Conservation (phyloP, 352 stramenopile species). For the Hyaloperonospora arabidopsidis region DNA sequence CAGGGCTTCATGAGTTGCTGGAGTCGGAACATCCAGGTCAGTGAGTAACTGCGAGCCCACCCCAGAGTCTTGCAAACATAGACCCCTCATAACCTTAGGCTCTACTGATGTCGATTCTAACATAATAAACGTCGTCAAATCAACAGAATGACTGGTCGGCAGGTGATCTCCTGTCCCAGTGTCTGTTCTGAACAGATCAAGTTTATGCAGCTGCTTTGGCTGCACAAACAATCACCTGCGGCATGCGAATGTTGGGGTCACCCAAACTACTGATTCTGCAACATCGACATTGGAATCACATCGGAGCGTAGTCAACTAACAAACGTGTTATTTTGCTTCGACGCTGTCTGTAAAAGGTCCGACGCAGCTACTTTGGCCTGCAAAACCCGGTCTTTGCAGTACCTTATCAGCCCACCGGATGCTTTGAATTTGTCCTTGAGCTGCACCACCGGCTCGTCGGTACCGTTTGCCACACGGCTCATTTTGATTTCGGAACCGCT, state of each 20-base stretch:
- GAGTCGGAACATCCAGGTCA: slow-evolving; percentile 33
- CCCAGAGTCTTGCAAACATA: slow-evolving; percentile 41
- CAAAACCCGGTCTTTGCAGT: slow-evolving; percentile 8
- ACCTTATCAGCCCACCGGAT: slow-evolving; percentile 9
- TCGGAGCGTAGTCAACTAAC: slow-evolving; percentile 37
- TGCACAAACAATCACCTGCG: slow-evolving; percentile 33
- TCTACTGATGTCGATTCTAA: slow-evolving; percentile 9
- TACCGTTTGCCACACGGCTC: slow-evolving; percentile 2
- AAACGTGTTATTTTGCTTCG: slow-evolving; percentile 31
- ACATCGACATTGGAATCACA: slow-evolving; percentile 36
- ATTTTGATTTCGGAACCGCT: slow-evolving; percentile 12
- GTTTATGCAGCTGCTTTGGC: slow-evolving; percentile 25
- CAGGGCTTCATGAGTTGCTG: slow-evolving; percentile 37
- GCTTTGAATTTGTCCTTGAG: slow-evolving; percentile 19
- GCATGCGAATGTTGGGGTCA: slow-evolving; percentile 36
- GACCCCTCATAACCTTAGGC: slow-evolving; percentile 35
- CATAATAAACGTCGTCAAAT: slow-evolving; percentile 7
- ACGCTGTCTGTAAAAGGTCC: not conserved
- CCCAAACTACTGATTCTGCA: slow-evolving; percentile 34
- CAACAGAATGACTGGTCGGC: slow-evolving; percentile 19
- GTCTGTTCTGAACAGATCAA: slow-evolving; percentile 16
- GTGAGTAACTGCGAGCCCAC: slow-evolving; percentile 23
- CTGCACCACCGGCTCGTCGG: slow-evolving; percentile 14
- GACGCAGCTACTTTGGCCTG: not conserved
- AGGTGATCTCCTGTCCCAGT: slow-evolving; percentile 11